Evolutionary conservation across 2,329 filamentous ascomycete species (phyloP), one percentile per base, ranked within the genome.

Genomic region (Paraphaeosphaeria minitans): DNA sequence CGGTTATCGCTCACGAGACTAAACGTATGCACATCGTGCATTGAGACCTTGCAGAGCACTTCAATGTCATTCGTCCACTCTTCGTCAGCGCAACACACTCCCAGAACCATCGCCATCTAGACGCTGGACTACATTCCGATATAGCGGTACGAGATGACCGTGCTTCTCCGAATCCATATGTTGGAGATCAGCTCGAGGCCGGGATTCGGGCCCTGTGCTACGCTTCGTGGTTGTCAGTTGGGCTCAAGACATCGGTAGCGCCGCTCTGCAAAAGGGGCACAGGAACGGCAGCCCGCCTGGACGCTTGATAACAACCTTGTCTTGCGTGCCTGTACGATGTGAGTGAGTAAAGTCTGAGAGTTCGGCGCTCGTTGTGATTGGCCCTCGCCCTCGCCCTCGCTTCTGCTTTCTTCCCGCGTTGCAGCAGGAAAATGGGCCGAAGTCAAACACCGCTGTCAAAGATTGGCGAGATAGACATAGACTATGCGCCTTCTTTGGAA

Each of bases 251-350:
- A 39, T 37, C 31, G 47, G n/a, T 39, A 16, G 21, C 39, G 31
- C 47, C 31, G 47, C 3, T 6, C 16, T 37, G 31, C 21, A 10
- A 14, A 49, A 27, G 31, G 41, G 41, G 41, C 19, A 22, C 41
- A 43, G 16, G 19, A 43, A 21, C 10, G 8, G 14, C 29, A 31
- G 29, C 4, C 29, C 29, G 29, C 29, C 29, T 21, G 3, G n/a
- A 12, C 29, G 47, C 31, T 50, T 37, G 47, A n/a, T 29, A n/a
- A 50, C 39, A 50, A 50, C 31, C 47, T 50, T 50, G 39, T 31
- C n/a, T 33, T 29, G 12, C 14, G 24, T 48, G 46, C 3, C 29
- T 21, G 41, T 31, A 19, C 46, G 27, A 35, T 5, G 12, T 19
- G 29, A 21, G n/a, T 48, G 8, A 31, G 10, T 8, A 31, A 8